Percentiles rank a stretch among this genome's conserved stretches.
These are phyloP conservation scores for Salix dunnii DNA, from an alignment of 345 rosid genomes.

Conservation along the genomic window DNA sequence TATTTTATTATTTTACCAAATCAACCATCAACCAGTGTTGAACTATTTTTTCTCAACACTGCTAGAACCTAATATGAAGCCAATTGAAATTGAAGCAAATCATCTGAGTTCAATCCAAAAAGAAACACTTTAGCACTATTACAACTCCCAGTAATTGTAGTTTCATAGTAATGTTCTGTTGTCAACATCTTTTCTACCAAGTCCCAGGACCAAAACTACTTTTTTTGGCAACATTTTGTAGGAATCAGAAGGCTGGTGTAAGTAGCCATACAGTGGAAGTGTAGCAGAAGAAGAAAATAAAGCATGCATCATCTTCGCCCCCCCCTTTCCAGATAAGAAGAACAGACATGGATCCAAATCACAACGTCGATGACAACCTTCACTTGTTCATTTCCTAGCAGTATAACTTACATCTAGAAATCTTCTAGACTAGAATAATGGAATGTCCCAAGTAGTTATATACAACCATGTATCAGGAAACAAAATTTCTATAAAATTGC, in stretches of 20 bases:
- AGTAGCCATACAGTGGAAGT: neutral
- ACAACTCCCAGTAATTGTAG: no score
- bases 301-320: neutral
- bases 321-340: neutral
- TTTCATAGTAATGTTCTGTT: no score
- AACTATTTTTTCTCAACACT: no score
- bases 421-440: neutral
- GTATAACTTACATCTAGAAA: slow-evolving; percentile 1
- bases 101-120: no score
- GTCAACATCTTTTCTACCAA: no score
- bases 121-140: no score
- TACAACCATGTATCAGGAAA: neutral
- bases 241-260: neutral
- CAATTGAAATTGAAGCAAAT: no score
- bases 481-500: slow-evolving; percentile 4
- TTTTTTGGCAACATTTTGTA: neutral
- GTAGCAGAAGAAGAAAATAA: neutral
- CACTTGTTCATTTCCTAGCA: slow-evolving; percentile 2
- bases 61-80: no score
- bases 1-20: no score
- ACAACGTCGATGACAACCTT: neutral
- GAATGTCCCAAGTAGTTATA: neutral
- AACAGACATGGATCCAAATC: neutral
- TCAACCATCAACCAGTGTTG: no score
- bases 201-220: no score